Evolutionary conservation across 2,329 filamentous ascomycete species (phyloP), one percentile per base, ranked within the genome.

Genomic region (Pseudocercospora vitis): DNA sequence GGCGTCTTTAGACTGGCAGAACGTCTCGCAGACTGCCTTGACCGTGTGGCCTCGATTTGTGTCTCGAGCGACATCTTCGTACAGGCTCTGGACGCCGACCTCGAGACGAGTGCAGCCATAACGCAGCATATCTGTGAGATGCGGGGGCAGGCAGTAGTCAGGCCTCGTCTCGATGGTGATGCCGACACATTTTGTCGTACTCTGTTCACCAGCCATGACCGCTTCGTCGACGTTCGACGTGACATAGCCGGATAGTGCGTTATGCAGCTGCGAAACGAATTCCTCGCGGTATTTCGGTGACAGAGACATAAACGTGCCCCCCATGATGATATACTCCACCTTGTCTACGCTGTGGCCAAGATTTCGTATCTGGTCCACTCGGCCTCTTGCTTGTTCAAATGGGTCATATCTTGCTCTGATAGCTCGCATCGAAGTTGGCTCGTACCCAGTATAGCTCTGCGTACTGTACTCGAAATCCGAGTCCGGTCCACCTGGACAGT

Each of bases 291-390:
- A 99, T 19, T 87, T 85, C 65, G 91, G 85, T 7, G 92, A 81
- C 21, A 99, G 75, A 2, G 92, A 97, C 95, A 99, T 99, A 74
- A 99, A 99, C 0, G 94, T 99, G 62, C 94, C 94, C 56, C 94
- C 94, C 94, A 99, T 99, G 70, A 99, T 96, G 69, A 99, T 99
- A 73, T 97, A 99, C 76, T 99, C 94, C 19, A 99, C 94, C 73
- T 99, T 99, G 76, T 99, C 94, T 44, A 99, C 94, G 40, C 90
- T 96, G 73, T 99, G 94, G 0, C 94, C 94, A 0, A 99, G 80
- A 1, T 89, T 88, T 72, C 95, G 95, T 68, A 99, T 90, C 75
- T 99, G 94, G 65, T 99, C 95, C 4, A 99, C 92, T 63, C 94
- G 85, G 35, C 94, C 94, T 70, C 94, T 82, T 12, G 94, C 94